Conservation (phyloP, 139 green algal species). For the Tetradesmus lagerheimii region DNA sequence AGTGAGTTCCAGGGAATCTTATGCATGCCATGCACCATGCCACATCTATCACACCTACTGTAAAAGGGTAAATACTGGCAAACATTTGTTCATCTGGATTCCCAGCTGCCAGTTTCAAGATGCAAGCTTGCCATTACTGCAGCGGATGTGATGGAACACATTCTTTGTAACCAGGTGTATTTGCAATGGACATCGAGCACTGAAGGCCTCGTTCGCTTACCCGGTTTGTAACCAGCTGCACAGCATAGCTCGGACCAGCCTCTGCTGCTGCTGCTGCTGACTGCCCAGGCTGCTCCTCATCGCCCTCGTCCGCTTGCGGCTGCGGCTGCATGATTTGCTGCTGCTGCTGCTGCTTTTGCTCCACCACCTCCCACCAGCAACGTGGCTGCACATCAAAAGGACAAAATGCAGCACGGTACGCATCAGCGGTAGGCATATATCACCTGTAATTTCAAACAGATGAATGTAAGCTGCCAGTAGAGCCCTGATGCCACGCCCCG, state of each 20-base stretch:
- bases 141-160: too few species aligned
- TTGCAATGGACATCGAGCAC: neutral
- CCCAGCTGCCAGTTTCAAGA: too few species aligned
- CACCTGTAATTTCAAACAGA: neutral
- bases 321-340: slow-evolving; percentile 46
- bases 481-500: too few species aligned
- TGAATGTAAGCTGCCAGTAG: neutral
- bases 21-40: too few species aligned
- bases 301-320: neutral
- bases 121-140: too few species aligned
- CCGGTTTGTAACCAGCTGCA: slow-evolving; percentile 34
- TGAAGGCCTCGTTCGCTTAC: neutral
- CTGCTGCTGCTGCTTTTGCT: slow-evolving; percentile 10
- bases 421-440: neutral
- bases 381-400: neutral
- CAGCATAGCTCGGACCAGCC: neutral
- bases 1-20: too few species aligned
- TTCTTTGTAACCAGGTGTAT: neutral
- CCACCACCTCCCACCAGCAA: slow-evolving; percentile 38
- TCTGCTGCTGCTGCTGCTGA: slow-evolving; percentile 25
- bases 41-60: too few species aligned
- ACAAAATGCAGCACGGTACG: neutral
- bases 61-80: too few species aligned
- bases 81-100: too few species aligned
- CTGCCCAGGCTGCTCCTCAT: neutral